Evolutionary conservation across 768 basidiomycete genomes (phyloP), one percentile per base, ranked within the genome.

Genomic region (Austroboletus festivus): DNA sequence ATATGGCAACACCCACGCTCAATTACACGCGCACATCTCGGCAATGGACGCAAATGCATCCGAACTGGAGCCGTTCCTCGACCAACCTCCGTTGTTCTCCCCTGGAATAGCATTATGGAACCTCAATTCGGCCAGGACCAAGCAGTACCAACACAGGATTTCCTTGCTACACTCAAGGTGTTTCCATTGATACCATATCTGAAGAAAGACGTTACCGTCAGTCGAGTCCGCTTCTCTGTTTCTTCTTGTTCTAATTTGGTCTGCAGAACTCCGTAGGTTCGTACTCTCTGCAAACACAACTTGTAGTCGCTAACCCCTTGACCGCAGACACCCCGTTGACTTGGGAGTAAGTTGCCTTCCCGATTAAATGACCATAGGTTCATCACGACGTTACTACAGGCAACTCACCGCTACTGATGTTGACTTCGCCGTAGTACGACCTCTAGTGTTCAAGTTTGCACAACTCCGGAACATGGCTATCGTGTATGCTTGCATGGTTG

Each of bases 331-430:
- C 80, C 43, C 79, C 86, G 10, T 62, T 91, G 50, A 85, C 78
- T 50, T 91, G 88, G 88, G 86, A 87, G 88, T 89, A 56, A 68
- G 85, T 79, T 24, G 41, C 41, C 20, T 13, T 28, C 21, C 39
- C 11, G 19, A 10, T n/a, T n/a, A n/a, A n/a, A n/a, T 50, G 2
- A 24, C 49, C 19, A 18, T 35, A 15, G 38, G 3, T 38, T 46
- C 34, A 44, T 47, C 38, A 50, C 16, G 18, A 4, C 16, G 3
- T 19, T 19, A 50, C 40, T 23, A 16, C 37, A 89, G 86, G n/a
- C 89, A 92, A 58, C 73, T 93, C 47, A 88, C 82, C 6, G 87
- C 89, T 1, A 79, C 88, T 7, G 90, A 92, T 59, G 79, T 93
- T 67, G 88, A 89, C 60, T 89, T 89, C 53, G 75, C 83, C 18